Percentiles rank a stretch among this genome's conserved stretches.
phyloP scores from a whole-genome alignment of 169 alveolate species.

The Perkinsus chesapeaki region DNA sequence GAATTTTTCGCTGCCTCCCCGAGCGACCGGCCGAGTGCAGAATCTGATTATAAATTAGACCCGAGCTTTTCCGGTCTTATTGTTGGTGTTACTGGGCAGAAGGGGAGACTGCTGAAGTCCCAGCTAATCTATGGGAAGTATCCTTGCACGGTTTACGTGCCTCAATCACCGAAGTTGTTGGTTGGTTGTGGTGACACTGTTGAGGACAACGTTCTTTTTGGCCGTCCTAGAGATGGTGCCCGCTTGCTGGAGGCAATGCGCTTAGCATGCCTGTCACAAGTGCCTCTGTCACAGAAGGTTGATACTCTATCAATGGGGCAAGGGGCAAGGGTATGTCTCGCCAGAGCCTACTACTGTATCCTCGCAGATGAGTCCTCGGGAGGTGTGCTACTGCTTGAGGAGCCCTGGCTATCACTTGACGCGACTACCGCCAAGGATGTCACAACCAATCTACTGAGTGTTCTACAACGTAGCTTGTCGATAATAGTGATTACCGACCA shows the following conservation, averaged over 20 bases:
- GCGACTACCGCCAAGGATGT: not conserved
- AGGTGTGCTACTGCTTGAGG: not conserved
- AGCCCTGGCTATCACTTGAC: not conserved
- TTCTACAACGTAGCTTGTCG: not conserved
- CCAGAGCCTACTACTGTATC: not conserved
- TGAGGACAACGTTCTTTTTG: not conserved
- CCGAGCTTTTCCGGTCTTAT: not conserved
- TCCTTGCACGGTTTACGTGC: not conserved
- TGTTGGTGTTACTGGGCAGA: not conserved
- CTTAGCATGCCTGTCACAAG: not conserved
- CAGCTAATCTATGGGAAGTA: too few relatives aligned
- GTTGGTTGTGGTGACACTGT: not conserved
- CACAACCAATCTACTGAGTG: not conserved
- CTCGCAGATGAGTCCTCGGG: not conserved
- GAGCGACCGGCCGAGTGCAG: not conserved
- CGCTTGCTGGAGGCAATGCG: not conserved
- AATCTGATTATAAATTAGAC: not conserved
- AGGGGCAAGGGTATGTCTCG: not conserved
- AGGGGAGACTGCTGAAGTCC: not conserved
- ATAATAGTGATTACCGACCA: not conserved
- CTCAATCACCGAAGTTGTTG: not conserved
- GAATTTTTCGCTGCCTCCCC: not conserved
- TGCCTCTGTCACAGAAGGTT: not conserved
- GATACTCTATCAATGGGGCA: not conserved
- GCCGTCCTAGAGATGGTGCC: not conserved